A percentile compares a stretch with the other conserved stretches of the same genome.
Conservation (phyloP, 768 basidiomycete species). For the Serendipita sp. region DNA sequence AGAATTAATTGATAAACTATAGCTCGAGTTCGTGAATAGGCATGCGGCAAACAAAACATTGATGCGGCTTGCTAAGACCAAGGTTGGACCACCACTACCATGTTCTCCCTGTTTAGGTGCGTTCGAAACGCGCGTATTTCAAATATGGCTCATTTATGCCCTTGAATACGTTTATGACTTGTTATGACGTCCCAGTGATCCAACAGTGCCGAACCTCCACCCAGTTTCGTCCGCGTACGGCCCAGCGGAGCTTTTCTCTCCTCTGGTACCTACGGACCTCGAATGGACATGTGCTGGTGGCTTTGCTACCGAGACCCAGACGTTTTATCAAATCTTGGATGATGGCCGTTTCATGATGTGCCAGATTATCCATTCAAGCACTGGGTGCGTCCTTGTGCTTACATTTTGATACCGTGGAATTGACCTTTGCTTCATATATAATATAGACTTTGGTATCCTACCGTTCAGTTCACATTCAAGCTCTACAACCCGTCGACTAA, state of each 20-base stretch:
- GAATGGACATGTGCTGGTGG: constrained; percentile 74
- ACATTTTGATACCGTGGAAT: constrained; percentile 10
- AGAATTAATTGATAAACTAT: too few species aligned
- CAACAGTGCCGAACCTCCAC: constrained; percentile 58
- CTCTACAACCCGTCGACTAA: constrained; percentile 63
- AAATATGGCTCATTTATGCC: background rate
- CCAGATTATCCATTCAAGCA: constrained; percentile 76
- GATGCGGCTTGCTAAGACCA: too few species aligned
- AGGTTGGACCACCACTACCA: constrained; percentile 22
- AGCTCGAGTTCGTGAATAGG: too few species aligned
- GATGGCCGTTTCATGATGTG: constrained; percentile 69
- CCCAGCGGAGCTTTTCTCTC: constrained; percentile 50
- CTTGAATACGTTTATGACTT: background rate
- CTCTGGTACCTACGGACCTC: constrained; percentile 56
- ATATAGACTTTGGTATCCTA: constrained; percentile 77
- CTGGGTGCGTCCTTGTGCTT: constrained; percentile 47
- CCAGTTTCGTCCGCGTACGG: constrained; percentile 53
- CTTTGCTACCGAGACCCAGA: constrained; percentile 83
- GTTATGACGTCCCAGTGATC: constrained; percentile 6
- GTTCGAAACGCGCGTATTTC: constrained; percentile 17
- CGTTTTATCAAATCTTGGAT: constrained; percentile 64
- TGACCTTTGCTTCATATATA: background rate
- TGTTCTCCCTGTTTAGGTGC: constrained; percentile 74
- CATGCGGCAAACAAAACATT: too few species aligned
- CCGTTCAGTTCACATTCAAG: constrained; percentile 89